Evolutionary conservation across 352 stramenopile species (phyloP).

Genomic region (Phytophthora tubulina): DNA sequence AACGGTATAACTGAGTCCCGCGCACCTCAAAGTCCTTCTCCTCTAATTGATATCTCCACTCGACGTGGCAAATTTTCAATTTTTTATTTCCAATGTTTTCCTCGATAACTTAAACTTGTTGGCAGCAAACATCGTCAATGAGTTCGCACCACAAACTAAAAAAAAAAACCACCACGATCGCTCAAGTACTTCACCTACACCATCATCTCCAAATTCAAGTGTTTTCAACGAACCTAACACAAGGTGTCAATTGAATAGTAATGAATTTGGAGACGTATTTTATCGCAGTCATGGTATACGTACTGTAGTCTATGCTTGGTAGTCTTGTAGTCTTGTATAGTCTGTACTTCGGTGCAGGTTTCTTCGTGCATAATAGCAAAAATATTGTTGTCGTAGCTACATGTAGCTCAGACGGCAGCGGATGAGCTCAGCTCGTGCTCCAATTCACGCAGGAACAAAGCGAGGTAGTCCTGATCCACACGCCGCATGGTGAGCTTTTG

Average conservation of each 20-base stretch:
- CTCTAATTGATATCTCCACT: too few species aligned
- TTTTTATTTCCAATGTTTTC: too few species aligned
- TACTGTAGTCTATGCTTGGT: slow-evolving; percentile 29
- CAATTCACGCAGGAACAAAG: slow-evolving; percentile 68
- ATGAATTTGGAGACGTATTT: slow-evolving; percentile 24
- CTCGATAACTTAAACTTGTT: too few species aligned
- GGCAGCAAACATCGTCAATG: too few species aligned
- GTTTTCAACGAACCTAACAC: too few species aligned
- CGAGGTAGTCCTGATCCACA: slow-evolving; percentile 75
- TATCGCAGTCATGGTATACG: slow-evolving; percentile 13
- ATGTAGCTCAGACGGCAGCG: slow-evolving; percentile 16
- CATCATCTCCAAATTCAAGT: too few species aligned
- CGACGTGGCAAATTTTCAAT: too few species aligned
- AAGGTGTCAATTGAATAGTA: background rate
- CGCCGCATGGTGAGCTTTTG: slow-evolving; percentile 79
- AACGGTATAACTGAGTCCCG: too few species aligned
- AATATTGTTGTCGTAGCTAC: slow-evolving; percentile 18
- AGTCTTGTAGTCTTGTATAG: slow-evolving; percentile 29
- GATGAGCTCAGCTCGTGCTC: slow-evolving; percentile 45
- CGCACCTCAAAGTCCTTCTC: too few species aligned
- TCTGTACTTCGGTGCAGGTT: slow-evolving; percentile 18
- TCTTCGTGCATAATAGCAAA: slow-evolving; percentile 27
- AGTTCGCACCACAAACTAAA: too few species aligned
- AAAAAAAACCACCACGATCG: too few species aligned
- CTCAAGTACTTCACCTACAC: too few species aligned